Percentiles rank a stretch among this genome's conserved stretches.
These are phyloP conservation scores for Neurospora sp. DNA, from an alignment of 495 filamentous ascomycete species.

Conservation along the genomic window DNA sequence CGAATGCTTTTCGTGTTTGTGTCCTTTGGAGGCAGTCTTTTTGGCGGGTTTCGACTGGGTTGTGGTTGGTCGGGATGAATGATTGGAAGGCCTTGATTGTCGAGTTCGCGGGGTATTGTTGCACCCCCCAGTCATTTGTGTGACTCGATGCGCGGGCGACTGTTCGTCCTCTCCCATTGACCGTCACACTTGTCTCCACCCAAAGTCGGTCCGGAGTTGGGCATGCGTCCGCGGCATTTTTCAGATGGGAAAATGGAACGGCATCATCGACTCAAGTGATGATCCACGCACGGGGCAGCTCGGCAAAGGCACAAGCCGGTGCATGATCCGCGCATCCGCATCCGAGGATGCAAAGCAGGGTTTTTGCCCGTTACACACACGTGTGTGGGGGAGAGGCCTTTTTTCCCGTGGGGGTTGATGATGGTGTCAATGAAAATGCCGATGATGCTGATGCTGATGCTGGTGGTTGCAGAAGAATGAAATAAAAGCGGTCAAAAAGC, in stretches of 20 bases:
- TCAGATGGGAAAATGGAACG: not conserved
- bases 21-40: not conserved
- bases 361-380: not conserved
- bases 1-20: not conserved
- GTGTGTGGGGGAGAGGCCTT: not conserved
- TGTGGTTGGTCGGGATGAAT: not conserved
- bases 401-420: not conserved
- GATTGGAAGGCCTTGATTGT: not conserved
- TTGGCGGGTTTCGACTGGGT: not conserved
- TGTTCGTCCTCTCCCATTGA: not conserved
- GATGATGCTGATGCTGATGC: not conserved
- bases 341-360: not conserved
- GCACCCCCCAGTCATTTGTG: not conserved
- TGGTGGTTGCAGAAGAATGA: not conserved
- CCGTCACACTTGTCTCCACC: not conserved
- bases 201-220: not conserved
- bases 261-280: not conserved
- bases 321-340: not conserved
- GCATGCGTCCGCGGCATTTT: not conserved
- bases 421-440: not conserved
- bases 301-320: not conserved
- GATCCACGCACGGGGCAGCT: not conserved
- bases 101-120: not conserved
- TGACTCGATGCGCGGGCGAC: not conserved
- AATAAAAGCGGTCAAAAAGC: not conserved